Percentiles rank a stretch among this genome's conserved stretches.
These are phyloP conservation scores for Macrotyloma uniflorum DNA, from an alignment of 306 rosid species.

Conservation along the genomic window DNA sequence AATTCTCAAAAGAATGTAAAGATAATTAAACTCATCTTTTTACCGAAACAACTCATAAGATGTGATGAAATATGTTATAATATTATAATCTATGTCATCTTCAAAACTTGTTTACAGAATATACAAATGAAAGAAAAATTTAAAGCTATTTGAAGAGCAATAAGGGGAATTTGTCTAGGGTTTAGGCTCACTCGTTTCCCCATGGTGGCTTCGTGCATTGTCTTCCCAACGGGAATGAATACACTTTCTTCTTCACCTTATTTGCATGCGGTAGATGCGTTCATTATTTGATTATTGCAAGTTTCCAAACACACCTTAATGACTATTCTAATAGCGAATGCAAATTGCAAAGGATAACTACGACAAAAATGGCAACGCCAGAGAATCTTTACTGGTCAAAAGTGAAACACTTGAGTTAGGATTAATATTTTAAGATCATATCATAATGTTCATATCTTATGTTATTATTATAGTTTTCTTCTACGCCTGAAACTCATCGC, in stretches of 20 bases:
- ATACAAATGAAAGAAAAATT: no score
- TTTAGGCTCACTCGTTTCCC: slow-evolving; percentile 8
- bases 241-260: neutral
- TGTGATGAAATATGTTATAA: no score
- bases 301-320: slow-evolving; percentile 21
- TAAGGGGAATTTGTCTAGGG: neutral
- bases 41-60: no score
- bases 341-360: slow-evolving; percentile 35
- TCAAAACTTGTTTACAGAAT: no score
- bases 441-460: slow-evolving; percentile 37
- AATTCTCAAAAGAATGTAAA: no score
- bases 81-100: no score
- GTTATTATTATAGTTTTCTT: slow-evolving; percentile 40
- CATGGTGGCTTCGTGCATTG: slow-evolving; percentile 10
- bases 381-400: slow-evolving; percentile 83
- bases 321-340: slow-evolving; percentile 26
- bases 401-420: slow-evolving; percentile 45
- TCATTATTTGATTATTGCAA: slow-evolving; percentile 9
- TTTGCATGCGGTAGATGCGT: slow-evolving; percentile 23
- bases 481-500: slow-evolving; percentile 36
- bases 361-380: slow-evolving; percentile 47
- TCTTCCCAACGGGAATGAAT: slow-evolving; percentile 2
- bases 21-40: no score
- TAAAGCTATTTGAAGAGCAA: no score
- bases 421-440: slow-evolving; percentile 46